Base-by-base conservation (phyloP, 2,329 filamentous ascomycete species). In the Coniochaeta ligniaria region DNA sequence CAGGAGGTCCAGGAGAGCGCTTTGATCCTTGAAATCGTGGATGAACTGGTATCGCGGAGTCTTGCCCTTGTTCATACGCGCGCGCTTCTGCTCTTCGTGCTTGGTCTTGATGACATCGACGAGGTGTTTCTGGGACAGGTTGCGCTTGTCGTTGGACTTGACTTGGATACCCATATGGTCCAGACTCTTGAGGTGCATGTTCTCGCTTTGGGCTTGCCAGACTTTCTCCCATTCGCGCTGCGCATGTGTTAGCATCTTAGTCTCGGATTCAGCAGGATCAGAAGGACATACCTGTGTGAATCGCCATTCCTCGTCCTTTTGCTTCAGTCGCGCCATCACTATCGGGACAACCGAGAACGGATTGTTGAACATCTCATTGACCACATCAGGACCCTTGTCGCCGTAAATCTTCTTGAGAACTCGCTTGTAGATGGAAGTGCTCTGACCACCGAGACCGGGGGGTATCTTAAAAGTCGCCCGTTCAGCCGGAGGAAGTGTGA, bases 321-420 rank as follows among this genome's bases (percentile, higher is more conserved):
- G 91, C 77, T 98, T 98, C 67, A 99, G 82, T 14, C 95, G 86
- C 58, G 91, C 89, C 62, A 99, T 80, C 31, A 99, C 84, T 41
- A 98, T 87, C 0, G 95, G 95, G 2, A 99, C 86, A 3, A 98
- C 93, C 43, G 88, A 87, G 69, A 90, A 93, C 0, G 95, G 95
- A 60, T 90, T 84, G 47, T 82, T 81, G 71, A 96, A 96, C 76
- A 99, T 87, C 69, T 96, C 89, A 58, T 89, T 87, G 60, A 96
- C 91, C 55, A 98, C 92, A 59, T 92, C 87, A 47, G 87, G 86
- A 16, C 95, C 95, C 64, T 87, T 87, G 55, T 96, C 92, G 20
- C 93, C 93, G 67, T 99, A 99, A 14, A 99, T 89, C 77, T 99
- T 99, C 83, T 96, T 97, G 69, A 97, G 89, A 22, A 98, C 92